A percentile compares a stretch with the other conserved stretches of the same genome.
Evolutionary conservation across 2,329 filamentous ascomycete genomes (phyloP).

Genomic region (Alternaria infectoria): DNA sequence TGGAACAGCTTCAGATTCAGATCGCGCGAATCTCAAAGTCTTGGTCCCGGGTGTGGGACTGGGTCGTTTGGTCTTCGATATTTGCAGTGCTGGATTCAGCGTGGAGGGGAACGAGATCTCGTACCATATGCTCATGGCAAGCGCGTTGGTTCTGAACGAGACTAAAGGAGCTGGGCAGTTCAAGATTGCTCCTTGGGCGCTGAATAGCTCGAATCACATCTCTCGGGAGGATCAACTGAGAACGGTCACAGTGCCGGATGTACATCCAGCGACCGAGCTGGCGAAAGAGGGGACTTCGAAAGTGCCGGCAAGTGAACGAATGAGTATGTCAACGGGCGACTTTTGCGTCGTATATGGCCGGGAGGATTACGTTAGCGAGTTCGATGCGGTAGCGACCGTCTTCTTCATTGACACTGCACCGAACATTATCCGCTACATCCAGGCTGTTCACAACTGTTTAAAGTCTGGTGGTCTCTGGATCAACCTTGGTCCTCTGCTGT

Average conservation of each 20-base stretch:
- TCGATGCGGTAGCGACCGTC: constrained; percentile 84
- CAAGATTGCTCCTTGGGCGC: constrained; percentile 82
- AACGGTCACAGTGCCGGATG: constrained; percentile 77
- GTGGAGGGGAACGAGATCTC: constrained; percentile 93
- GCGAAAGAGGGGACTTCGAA: constrained; percentile 23
- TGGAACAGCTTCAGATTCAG: constrained; percentile 49
- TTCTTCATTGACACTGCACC: constrained; percentile 98
- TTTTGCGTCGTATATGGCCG: constrained; percentile 86
- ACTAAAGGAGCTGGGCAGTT: constrained; percentile 68
- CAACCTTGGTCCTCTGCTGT: constrained; percentile 88
- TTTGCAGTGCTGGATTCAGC: constrained; percentile 74
- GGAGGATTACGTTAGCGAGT: constrained; percentile 65
- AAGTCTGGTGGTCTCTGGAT: constrained; percentile 80
- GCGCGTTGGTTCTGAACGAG: constrained; percentile 74
- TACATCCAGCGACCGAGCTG: constrained; percentile 56
- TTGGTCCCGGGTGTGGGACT: constrained; percentile 90
- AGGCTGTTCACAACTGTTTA: constrained; percentile 80
- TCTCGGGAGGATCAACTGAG: constrained; percentile 76
- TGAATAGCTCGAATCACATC: constrained; percentile 85
- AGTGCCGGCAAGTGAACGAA: constrained; percentile 63
- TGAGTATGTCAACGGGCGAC: constrained; percentile 94
- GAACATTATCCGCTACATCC: constrained; percentile 87
- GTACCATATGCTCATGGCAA: constrained; percentile 93
- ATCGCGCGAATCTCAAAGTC: constrained; percentile 62
- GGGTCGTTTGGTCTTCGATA: constrained; percentile 86